A percentile compares a stretch with the other conserved stretches of the same genome.
These are phyloP conservation scores for Pyrenophora seminiperda DNA, from an alignment of 2,329 filamentous ascomycete species.

Conservation along the genomic window DNA sequence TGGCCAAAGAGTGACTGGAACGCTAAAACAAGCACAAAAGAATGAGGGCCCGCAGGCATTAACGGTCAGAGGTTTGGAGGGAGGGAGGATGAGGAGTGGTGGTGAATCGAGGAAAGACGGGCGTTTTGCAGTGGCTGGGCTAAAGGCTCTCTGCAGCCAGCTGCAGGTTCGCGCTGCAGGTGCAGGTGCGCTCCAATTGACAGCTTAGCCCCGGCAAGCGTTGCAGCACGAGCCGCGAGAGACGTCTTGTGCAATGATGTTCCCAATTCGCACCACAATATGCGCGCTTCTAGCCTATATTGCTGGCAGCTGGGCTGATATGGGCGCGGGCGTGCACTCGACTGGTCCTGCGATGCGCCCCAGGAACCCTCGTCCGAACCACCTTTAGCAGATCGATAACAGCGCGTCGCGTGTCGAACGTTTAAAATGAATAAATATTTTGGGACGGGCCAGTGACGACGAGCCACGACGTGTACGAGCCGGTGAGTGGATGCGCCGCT, in stretches of 20 bases:
- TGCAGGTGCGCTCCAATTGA: constrained; percentile 44
- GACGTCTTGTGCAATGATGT: constrained; percentile 21
- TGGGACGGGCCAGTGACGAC: constrained; percentile 42
- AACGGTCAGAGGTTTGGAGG: constrained; percentile 37
- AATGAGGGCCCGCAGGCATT: constrained; percentile 44
- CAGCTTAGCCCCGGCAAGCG: constrained; percentile 30
- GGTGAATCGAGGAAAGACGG: constrained; percentile 33
- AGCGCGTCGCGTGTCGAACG: constrained; percentile 35
- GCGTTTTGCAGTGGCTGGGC: constrained; percentile 27
- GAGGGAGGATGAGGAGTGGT: constrained; percentile 37
- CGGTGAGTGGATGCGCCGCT: constrained; percentile 23
- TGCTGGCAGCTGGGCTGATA: background rate
- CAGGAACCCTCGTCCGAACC: constrained; percentile 29
- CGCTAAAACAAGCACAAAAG: constrained; percentile 45
- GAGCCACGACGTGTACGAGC: constrained; percentile 26
- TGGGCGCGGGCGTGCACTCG: constrained; percentile 9
- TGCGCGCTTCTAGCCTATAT: constrained; percentile 8
- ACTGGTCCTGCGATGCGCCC: constrained; percentile 24
- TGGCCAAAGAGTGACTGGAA: constrained; percentile 43
- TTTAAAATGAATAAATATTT: constrained; percentile 38
- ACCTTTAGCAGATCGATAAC: constrained; percentile 25
- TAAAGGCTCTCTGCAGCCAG: constrained; percentile 30
- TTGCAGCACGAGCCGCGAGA: constrained; percentile 35
- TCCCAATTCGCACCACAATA: constrained; percentile 20
- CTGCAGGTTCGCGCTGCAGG: constrained; percentile 40